These are phyloP conservation scores for Monoraphidium neglectum DNA, from an alignment of 139 green algal genomes.

Conservation along the genomic window DNA sequence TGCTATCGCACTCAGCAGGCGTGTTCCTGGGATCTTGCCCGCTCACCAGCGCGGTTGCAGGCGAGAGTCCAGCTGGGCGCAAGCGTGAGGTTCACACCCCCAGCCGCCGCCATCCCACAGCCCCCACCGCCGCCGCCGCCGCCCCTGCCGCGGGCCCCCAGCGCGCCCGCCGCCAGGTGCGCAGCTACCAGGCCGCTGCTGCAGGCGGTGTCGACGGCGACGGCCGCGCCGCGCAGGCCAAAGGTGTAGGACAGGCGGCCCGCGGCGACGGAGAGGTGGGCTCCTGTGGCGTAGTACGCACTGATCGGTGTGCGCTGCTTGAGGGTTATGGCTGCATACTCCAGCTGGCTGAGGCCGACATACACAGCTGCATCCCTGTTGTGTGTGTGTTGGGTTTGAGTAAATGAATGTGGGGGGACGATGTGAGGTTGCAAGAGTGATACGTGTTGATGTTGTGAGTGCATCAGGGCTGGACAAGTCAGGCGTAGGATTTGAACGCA, in stretches of 20 bases:
- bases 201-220: constrained; percentile 85
- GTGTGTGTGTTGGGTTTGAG: too few species aligned
- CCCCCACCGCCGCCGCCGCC: constrained; percentile 13
- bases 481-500: too few species aligned
- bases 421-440: neutral
- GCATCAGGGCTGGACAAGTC: too few species aligned
- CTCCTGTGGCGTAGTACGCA: constrained; percentile 70
- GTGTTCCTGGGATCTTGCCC: too few species aligned
- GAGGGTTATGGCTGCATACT: constrained; percentile 69
- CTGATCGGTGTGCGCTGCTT: constrained; percentile 39
- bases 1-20: too few species aligned
- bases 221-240: constrained; percentile 60
- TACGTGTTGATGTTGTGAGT: too few species aligned
- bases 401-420: neutral
- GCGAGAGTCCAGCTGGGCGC: constrained; percentile 57
- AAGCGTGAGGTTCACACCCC: constrained; percentile 72
- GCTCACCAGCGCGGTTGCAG: constrained; percentile 45
- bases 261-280: constrained; percentile 68
- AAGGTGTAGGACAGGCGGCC: constrained; percentile 66
- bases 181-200: constrained; percentile 67
- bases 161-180: constrained; percentile 44
- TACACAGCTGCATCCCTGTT: constrained; percentile 57
- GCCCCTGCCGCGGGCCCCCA: constrained; percentile 24
- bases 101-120: constrained; percentile 25
- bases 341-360: constrained; percentile 74